Evolutionary conservation across 2,329 filamentous ascomycete genomes (phyloP).

Genomic region (Claviceps citrina): DNA sequence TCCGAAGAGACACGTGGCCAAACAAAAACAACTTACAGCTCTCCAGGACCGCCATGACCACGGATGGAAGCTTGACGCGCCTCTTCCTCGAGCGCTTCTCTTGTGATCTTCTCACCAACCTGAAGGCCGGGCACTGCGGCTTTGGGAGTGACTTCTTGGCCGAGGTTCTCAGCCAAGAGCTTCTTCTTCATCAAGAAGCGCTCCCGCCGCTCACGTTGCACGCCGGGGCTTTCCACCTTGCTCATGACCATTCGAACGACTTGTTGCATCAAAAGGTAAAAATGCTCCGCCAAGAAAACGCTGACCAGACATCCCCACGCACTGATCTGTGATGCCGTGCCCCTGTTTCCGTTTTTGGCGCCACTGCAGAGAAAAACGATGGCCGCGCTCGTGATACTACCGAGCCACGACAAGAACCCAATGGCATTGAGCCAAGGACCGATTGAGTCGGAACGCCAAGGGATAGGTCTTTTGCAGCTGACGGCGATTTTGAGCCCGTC

Average conservation of each 20-base stretch:
- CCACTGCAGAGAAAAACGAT: constrained; percentile 80
- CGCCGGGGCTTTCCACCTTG: constrained; percentile 71
- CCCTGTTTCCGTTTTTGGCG: constrained; percentile 47
- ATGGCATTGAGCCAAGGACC: constrained; percentile 81
- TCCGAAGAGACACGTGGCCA: background rate
- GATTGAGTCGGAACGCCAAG: constrained; percentile 82
- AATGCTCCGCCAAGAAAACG: constrained; percentile 75
- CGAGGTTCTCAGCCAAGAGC: constrained; percentile 59
- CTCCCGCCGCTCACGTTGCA: constrained; percentile 72
- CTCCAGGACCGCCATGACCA: constrained; percentile 35
- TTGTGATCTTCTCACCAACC: constrained; percentile 47
- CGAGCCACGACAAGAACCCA: constrained; percentile 84
- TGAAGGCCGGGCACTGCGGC: constrained; percentile 31
- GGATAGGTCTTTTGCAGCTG: constrained; percentile 76
- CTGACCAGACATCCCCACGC: constrained; percentile 68
- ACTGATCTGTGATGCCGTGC: constrained; percentile 53
- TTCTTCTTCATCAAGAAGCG: constrained; percentile 67
- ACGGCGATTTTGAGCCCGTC: constrained; percentile 90
- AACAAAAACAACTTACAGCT: constrained; percentile 27
- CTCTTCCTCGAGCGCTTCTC: constrained; percentile 49
- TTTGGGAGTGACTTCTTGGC: constrained; percentile 36
- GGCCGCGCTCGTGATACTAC: constrained; percentile 72
- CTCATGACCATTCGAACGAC: constrained; percentile 56
- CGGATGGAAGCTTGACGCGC: constrained; percentile 34
- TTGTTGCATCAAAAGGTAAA: constrained; percentile 67